Evolutionary conservation across 2,329 filamentous ascomycete genomes (phyloP).

Genomic region (Phialocephala subalpina): DNA sequence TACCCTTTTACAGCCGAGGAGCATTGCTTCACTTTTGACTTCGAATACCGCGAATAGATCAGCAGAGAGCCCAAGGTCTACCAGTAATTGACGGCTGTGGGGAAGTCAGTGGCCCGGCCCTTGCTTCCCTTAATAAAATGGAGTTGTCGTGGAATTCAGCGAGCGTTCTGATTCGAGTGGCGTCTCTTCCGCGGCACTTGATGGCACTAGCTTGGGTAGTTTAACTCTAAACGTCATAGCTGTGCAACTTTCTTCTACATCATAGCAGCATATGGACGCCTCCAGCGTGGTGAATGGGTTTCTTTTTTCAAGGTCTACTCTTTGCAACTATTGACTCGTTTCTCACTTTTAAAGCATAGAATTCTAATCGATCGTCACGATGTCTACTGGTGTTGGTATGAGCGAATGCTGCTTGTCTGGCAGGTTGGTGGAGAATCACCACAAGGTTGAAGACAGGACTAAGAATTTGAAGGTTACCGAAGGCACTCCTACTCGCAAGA

Average conservation of each 20-base stretch:
- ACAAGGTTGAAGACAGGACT: background rate
- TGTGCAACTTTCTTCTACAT: background rate
- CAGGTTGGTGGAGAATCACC: background rate
- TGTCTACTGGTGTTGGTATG: slow-evolving; percentile 50
- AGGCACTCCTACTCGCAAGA: slow-evolving; percentile 45
- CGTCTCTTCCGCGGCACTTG: background rate
- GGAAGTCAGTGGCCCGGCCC: background rate
- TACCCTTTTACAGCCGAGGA: background rate
- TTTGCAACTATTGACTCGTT: background rate
- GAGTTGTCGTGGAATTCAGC: no score
- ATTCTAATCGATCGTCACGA: slow-evolving; percentile 27
- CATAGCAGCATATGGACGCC: background rate
- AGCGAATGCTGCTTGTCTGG: slow-evolving; percentile 46
- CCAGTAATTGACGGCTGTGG: background rate
- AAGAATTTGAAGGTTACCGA: slow-evolving; percentile 46
- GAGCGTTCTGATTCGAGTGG: background rate
- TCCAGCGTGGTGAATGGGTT: background rate
- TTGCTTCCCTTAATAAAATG: background rate
- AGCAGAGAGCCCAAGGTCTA: background rate
- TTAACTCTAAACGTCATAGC: slow-evolving; percentile 1
- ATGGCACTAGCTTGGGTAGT: background rate
- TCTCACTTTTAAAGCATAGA: background rate
- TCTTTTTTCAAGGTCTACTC: background rate
- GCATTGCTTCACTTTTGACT: background rate
- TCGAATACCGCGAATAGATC: background rate